These are phyloP conservation scores for Candida nonsorbophila DNA, from an alignment of 805 yeast genomes.

Conservation along the genomic window DNA sequence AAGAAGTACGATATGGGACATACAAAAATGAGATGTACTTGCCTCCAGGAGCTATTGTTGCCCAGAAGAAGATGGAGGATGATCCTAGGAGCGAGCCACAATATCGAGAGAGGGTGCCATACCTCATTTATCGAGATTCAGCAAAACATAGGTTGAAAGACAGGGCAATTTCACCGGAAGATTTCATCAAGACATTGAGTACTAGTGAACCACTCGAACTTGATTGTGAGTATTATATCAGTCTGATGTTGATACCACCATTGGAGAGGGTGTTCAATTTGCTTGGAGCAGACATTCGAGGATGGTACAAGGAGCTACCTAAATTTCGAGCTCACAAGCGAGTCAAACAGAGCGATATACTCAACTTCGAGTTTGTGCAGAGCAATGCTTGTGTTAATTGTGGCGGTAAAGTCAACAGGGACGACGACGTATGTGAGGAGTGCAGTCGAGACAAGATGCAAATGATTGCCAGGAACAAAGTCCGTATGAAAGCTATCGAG, in stretches of 20 bases:
- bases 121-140: constrained; percentile 60
- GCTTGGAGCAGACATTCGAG: constrained; percentile 71
- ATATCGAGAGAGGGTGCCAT: constrained; percentile 83
- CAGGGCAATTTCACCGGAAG: constrained; percentile 75
- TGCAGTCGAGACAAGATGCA: constrained; percentile 2
- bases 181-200: constrained; percentile 42
- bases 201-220: constrained; percentile 38
- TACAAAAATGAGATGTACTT: constrained; percentile 67
- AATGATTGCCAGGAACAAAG: constrained; percentile 2
- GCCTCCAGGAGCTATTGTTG: constrained; percentile 90
- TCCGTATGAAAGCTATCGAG: constrained; percentile 3
- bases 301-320: constrained; percentile 76
- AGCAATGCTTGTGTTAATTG: constrained; percentile 21
- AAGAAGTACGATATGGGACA: constrained; percentile 79
- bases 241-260: constrained; percentile 83
- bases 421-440: constrained; percentile 2
- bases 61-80: constrained; percentile 52
- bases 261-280: constrained; percentile 77
- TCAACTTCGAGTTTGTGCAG: constrained; percentile 8
- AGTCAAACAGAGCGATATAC: constrained; percentile 1
- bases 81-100: constrained; percentile 83
- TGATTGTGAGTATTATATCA: constrained; percentile 83
- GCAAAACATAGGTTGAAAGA: constrained; percentile 63
- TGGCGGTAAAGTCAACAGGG: constrained; percentile 10
- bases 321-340: constrained; percentile 7